Percentiles rank a stretch among this genome's conserved stretches.
Conservation (phyloP, 495 filamentous ascomycete species). For the Darksidea phi region DNA sequence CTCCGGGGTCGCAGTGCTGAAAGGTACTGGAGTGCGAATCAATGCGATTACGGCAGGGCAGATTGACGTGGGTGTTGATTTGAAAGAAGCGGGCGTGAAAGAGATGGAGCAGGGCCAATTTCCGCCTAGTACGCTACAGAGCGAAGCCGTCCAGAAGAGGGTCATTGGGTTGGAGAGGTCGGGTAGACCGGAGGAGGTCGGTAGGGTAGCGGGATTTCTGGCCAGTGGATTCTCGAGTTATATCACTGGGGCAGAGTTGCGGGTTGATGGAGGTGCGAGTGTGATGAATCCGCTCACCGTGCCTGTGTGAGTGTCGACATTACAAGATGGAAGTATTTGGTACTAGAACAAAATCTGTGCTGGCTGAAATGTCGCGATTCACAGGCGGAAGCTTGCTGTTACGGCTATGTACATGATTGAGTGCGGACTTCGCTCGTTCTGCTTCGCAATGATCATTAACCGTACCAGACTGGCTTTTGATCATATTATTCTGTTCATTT, state of each 20-base stretch:
- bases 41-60: conserved; percentile 60
- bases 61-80: conserved; percentile 58
- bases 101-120: conserved; percentile 52
- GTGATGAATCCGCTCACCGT: conserved; percentile 44
- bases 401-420: too few relatives aligned
- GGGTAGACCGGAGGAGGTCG: conserved; percentile 56
- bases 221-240: conserved; percentile 59
- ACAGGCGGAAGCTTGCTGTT: too few relatives aligned
- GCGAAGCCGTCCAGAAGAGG: conserved; percentile 47
- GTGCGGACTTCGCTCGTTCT: too few relatives aligned
- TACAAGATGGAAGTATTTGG: neutral
- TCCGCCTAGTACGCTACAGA: conserved; percentile 55
- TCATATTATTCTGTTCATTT: too few relatives aligned
- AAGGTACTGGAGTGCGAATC: conserved; percentile 58
- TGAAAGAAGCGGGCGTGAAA: conserved; percentile 50
- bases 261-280: conserved; percentile 56
- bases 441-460: too few relatives aligned
- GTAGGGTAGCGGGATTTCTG: conserved; percentile 57
- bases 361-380: too few relatives aligned
- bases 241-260: conserved; percentile 55
- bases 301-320: conserved; percentile 30
- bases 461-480: too few relatives aligned
- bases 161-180: conserved; percentile 51
- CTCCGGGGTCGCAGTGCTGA: conserved; percentile 57
- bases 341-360: too few relatives aligned